Base-by-base conservation (phyloP, 148 eudicot genomes). In the Fagopyrum tataricum region DNA sequence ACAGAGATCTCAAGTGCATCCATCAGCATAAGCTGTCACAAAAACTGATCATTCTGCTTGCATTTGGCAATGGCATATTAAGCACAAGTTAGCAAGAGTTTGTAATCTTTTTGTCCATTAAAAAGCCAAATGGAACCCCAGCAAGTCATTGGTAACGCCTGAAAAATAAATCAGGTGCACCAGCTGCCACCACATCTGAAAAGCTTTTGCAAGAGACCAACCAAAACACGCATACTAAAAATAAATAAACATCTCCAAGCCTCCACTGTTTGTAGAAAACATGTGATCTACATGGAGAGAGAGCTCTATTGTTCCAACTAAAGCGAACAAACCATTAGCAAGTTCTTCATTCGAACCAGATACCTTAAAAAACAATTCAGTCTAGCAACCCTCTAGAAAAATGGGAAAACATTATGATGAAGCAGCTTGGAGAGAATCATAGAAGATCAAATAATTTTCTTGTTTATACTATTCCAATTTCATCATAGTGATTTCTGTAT, bases 201-300 rank as follows among this genome's bases (percentile, higher is more conserved):
- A 52, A 52, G 58, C 58, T 52, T 52, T 52, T 52, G 17, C 58
- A 52, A 52, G 58, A 52, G 58, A 46, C n/a, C n/a, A 13, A 46
- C 49, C 49, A 46, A 46, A 46, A 46, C 49, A 46, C 2, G 49
- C 49, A 6, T 1, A 46, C 49, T 8, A 6, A 46, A 46, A 5
- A 10, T 10, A 46, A 46, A 46, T 46, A 9, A 46, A 10, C 13
- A 31, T 31, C 37, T 31, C 37, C 2, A 31, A 31, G 2, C 37
- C 37, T 31, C 37, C 2, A 31, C 37, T 3, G 37, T 31, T 31
- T 31, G 37, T 31, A 31, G 37, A 26, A 26, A 26, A 26, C 31
- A 26, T 26, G 31, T 26, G 31, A 26, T 26, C 31, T 26, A 26
- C 31, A 26, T 26, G 31, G 31, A 47, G 12, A 11, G 51, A 47